Evolutionary conservation across 148 eudicot species (phyloP), one percentile per base, ranked within the genome.

Genomic region (Chenopodium suecicum): DNA sequence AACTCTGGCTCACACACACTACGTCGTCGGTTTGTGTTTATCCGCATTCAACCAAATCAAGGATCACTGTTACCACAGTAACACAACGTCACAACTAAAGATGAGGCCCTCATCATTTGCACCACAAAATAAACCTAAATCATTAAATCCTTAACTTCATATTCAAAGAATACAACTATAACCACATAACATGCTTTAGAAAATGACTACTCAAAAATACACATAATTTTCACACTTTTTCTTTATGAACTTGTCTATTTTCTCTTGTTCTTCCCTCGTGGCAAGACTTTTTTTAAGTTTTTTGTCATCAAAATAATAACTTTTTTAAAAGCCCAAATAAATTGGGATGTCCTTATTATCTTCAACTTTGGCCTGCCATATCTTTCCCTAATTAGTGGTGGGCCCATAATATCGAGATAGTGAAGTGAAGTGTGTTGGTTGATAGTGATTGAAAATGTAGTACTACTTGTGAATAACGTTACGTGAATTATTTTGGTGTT

Each of bases 331-430:
- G 44, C 44, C 78, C 31, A 48, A 25, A 17, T 37, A 75, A 74
- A 27, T 74, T 64, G 72, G 47, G 66, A 25, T 56, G 66, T 54
- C 74, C 4, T 20, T 73, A 47, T 29, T 65, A 20, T 75, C 73
- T 54, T 82, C 79, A 46, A 47, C 74, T 68, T 82, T 75, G 79
- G 74, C 80, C 80, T 75, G 41, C 79, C 41, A 56, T 68, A 41
- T 74, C 13, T 81, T 66, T 41, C 70, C 37, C 0, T 16, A 27
- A 14, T 23, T 47, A 72, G 56, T 44, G 77, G 77, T 1, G 65
- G 37, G 31, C 1, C 34, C 62, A 9, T 25, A n/a, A 0, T 41
- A 29, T 16, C 32, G 64, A 31, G 67, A 22, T 56, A 12, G 79
- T 16, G 29, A 76, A 58, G 79, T 17, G 27, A 76, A 32, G 79